Evolutionary conservation across 371 early-diverging fungal genomes (phyloP).

Genomic region (Lichtheimia corymbifera): DNA sequence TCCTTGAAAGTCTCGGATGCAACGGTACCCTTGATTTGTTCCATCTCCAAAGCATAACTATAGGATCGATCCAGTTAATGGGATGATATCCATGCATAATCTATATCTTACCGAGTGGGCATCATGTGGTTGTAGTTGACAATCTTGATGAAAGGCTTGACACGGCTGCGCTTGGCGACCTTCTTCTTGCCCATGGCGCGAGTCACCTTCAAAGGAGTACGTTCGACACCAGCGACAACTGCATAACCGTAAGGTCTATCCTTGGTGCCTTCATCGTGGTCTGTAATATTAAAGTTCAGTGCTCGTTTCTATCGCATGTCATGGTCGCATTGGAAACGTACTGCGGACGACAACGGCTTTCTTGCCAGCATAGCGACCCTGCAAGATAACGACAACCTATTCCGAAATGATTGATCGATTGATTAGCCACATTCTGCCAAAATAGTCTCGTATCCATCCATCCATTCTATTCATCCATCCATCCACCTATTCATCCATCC

Average conservation of each 20-base stretch:
- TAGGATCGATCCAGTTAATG: not conserved
- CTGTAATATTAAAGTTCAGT: conserved; percentile 15
- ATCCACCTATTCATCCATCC: conserved; percentile 22
- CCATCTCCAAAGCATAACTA: conserved; percentile 82
- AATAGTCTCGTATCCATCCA: not conserved
- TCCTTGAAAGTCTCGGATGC: conserved; percentile 91
- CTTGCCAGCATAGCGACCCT: conserved; percentile 98
- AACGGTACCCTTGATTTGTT: conserved; percentile 85
- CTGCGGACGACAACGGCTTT: conserved; percentile 99
- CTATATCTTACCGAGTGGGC: conserved; percentile 86
- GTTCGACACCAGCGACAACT: conserved; percentile 95
- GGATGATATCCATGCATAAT: not conserved
- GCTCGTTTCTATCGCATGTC: not conserved
- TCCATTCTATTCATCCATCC: conserved; percentile 25
- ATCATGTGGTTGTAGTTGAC: conserved; percentile 99
- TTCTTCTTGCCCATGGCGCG: conserved; percentile 92
- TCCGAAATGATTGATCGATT: conserved; percentile 2
- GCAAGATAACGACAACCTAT: conserved; percentile 95
- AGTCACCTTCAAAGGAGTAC: conserved; percentile 95
- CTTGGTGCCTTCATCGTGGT: conserved; percentile 88
- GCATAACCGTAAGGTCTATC: conserved; percentile 96
- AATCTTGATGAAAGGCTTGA: conserved; percentile 98
- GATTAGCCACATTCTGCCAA: conserved; percentile 1
- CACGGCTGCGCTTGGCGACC: conserved; percentile 92
- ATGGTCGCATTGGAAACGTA: conserved; percentile 32